Evolutionary conservation across 768 basidiomycete genomes (phyloP), one percentile per base, ranked within the genome.

Genomic region (Butyriboletus loyo): DNA sequence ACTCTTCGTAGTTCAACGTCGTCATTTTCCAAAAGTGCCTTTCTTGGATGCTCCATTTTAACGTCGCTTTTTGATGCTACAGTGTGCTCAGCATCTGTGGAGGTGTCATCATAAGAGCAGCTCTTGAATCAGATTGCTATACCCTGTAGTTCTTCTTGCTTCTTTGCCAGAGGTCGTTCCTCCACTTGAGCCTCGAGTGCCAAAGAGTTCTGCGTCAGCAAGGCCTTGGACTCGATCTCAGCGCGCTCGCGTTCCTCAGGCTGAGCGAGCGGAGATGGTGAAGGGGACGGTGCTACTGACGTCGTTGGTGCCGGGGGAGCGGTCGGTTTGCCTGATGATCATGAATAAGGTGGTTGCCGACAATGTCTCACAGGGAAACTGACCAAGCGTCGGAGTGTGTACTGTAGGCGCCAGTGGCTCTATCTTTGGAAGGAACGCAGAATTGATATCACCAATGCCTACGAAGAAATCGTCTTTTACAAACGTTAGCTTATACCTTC

Each of bases 391-490:
- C 31, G 66, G 55, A 21, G 58, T 27, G 10, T 60, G 64, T 22
- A 62, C 56, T 34, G 61, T 14, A 31, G 69, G 66, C 14, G 68
- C 45, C 9, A 72, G 44, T 15, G 85, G 76, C 56, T 85, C 78
- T 46, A 85, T 61, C 69, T 92, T 92, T 28, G 94, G 94, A 19
- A 97, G 77, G 72, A 96, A 95, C 0, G 93, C 81, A 5, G 92
- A 91, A 68, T 99, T 99, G 69, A 99, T 99, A 72, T 99, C 97
- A 45, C 97, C 97, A 57, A 96, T 98, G 15, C 95, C 95, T 53
- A 97, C 79, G 65, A 98, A 99, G 73, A 99, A 99, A 65, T 98
- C 96, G 63, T 95, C 96, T 98, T 54, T 60, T 30, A 52, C 41
- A 35, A 46, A 50, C 24, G 15, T 55, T 10, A 59, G 46, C 11